Evolutionary conservation across 1,284 basidiomycete species (phyloP).

Genomic region (Inonotus obliquus): DNA sequence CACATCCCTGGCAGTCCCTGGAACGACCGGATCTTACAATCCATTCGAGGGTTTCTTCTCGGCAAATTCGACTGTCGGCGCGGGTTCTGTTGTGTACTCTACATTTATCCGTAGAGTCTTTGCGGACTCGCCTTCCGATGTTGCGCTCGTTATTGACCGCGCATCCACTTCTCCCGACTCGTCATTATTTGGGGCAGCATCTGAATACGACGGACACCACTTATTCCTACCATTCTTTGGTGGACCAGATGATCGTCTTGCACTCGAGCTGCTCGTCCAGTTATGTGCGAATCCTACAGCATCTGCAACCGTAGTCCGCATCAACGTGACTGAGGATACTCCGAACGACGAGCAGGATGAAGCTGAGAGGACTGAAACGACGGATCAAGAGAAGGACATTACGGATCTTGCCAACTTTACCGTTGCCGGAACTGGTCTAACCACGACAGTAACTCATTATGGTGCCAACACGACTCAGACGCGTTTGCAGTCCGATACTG

Average conservation of each 20-base stretch:
- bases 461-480: conserved; percentile 56
- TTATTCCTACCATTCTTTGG: conserved; percentile 89
- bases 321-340: conserved; percentile 40
- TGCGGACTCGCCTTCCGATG: conserved; percentile 55
- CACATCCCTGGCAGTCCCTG: not conserved
- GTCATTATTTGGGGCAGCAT: not conserved
- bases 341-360: conserved; percentile 19
- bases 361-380: conserved; percentile 29
- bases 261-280: conserved; percentile 75
- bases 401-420: conserved; percentile 19
- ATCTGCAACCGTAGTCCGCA: conserved; percentile 64
- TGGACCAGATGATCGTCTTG: conserved; percentile 86
- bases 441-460: conserved; percentile 56
- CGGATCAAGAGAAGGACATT: conserved; percentile 29
- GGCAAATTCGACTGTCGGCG: conserved; percentile 28
- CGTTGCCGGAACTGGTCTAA: conserved; percentile 6
- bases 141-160: conserved; percentile 80
- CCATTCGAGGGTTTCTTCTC: conserved; percentile 18
- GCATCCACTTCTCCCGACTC: conserved; percentile 28
- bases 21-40: conserved; percentile 29
- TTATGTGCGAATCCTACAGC: conserved; percentile 63
- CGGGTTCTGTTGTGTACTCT: conserved; percentile 51
- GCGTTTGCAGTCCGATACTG: conserved; percentile 64
- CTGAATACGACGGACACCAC: conserved; percentile 40
- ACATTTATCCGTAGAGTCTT: conserved; percentile 83